These are phyloP conservation scores for Oryza punctata DNA, from an alignment of 176 grass and related monocot species.

Conservation along the genomic window DNA sequence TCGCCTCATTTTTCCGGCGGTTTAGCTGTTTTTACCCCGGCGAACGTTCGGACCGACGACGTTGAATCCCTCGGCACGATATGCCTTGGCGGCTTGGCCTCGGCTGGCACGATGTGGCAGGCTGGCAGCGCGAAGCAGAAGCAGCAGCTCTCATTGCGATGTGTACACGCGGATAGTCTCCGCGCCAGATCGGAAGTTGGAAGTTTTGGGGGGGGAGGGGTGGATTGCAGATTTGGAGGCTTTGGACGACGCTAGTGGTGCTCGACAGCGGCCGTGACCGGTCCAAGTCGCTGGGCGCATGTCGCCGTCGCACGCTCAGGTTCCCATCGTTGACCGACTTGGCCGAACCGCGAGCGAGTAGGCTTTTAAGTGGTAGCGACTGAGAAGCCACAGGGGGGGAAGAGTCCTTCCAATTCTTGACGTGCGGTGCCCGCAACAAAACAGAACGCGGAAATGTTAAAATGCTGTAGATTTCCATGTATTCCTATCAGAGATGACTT, in stretches of 20 bases:
- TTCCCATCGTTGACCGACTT: constrained; percentile 38
- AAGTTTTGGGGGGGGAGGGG: too few species aligned
- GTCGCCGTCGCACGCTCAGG: not conserved
- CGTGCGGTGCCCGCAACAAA: constrained; percentile 6
- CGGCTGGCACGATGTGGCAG: too few species aligned
- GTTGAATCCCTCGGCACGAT: not conserved
- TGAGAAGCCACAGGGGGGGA: not conserved
- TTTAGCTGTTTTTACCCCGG: not conserved
- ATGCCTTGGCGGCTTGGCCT: too few species aligned
- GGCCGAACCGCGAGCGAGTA: not conserved
- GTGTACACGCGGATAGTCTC: constrained; percentile 3
- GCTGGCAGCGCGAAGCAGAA: not conserved
- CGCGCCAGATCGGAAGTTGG: not conserved
- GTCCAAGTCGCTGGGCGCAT: not conserved
- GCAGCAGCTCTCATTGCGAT: not conserved
- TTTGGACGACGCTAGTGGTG: not conserved
- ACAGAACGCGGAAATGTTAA: not conserved
- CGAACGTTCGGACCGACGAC: too few species aligned
- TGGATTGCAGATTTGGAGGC: too few species aligned
- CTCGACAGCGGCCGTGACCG: not conserved
- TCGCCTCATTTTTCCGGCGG: not conserved
- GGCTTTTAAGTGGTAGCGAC: not conserved
- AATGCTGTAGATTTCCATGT: not conserved
- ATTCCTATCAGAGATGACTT: too few species aligned
- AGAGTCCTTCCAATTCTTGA: constrained; percentile 19